Base-by-base conservation (phyloP, 2,329 filamentous ascomycete species). In the Colletotrichum sp. region DNA sequence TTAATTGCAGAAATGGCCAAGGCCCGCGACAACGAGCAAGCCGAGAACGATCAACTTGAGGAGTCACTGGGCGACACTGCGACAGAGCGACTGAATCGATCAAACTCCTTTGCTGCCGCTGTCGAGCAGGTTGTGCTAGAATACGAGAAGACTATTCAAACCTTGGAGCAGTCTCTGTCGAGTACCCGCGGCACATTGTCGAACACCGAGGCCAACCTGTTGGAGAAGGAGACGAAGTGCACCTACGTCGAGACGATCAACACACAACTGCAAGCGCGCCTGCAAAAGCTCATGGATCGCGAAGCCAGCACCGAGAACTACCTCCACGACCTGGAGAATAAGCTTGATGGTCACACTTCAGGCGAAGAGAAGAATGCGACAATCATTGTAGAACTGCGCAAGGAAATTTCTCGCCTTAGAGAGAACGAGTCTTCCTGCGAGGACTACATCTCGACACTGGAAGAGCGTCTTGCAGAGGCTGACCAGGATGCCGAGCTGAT, bases 101-200 rank as follows among this genome's bases (percentile, higher is more conserved):
- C 97, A 21, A 98, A 97, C 81, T 97, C 95, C 0, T 98, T 99
- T 81, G 96, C 96, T 2, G 94, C 98, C 81, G 96, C 96, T 33
- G 96, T 99, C 24, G 97, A 99, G 80, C 94, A 98, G 80, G 95
- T 99, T 27, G 95, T 99, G 5, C 87, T 98, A 63, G 97, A 99
- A 84, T 99, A 99, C 81, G 97, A 99, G 83, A 98, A 98, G 88
- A 99, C 97, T 0, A 99, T 99, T 64, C 96, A 98, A 82, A 93
- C 91, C 67, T 89, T 99, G 18, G 97, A 99, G 83, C 92, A 95
- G 65, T 98, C 96, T 3, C 90, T 99, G 16, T 96, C 96, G 1
- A 97, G 92, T 79, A 98, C 97, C 2, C 91, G 97, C 71, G 89
- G 94, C 38, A 95, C 94, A 0, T 87, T 99, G 33, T 93, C 97